Base-by-base conservation (phyloP, 2,329 filamentous ascomycete species). In the Eutypa lata region DNA sequence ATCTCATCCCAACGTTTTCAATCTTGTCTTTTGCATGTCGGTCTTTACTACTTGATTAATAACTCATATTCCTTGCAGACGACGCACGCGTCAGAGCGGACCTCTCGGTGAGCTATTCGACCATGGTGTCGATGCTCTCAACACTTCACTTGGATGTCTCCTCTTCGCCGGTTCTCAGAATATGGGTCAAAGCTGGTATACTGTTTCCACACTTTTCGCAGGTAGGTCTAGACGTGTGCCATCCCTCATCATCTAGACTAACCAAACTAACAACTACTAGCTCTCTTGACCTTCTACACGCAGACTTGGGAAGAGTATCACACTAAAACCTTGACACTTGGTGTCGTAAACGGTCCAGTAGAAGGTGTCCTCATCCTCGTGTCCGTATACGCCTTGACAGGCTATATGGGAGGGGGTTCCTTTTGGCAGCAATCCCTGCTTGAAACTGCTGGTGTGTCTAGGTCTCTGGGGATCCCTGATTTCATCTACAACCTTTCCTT, bases 231-330 rank as follows among this genome's bases (percentile, higher is more conserved):
- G 6, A 16, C 47, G 21, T 14, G 3, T 14, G 18, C 21, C 33
- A 43, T 5, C 18, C 31, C 19, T 8, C n/a, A 31, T n/a, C 21
- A 28, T n/a, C 28, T 18, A 48, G 47, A 45, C 55, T 57, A 26
- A 54, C 58, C 59, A 53, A 60, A 43, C n/a, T 33, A 2, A 21
- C 16, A n/a, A 47, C 56, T 45, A n/a, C 22, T 18, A 91, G 88
- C 89, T 7, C 84, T 93, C 54, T 78, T 95, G 64, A 97, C 94
- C n/a, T 99, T 99, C 73, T 97, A 97, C 71, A 88, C 97, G 42
- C 94, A 97, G 71, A 97, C 94, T 33, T 99, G 94, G 94, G 94
- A 99, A 68, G 94, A 97, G 71, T 99, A 97, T 74, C 93, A 97
- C 75, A 99, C 94, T 49, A 92, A 97, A 72, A 94, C 92, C 3